These are phyloP conservation scores for Penicillium manginii DNA, from an alignment of 495 filamentous ascomycete genomes.

Conservation along the genomic window DNA sequence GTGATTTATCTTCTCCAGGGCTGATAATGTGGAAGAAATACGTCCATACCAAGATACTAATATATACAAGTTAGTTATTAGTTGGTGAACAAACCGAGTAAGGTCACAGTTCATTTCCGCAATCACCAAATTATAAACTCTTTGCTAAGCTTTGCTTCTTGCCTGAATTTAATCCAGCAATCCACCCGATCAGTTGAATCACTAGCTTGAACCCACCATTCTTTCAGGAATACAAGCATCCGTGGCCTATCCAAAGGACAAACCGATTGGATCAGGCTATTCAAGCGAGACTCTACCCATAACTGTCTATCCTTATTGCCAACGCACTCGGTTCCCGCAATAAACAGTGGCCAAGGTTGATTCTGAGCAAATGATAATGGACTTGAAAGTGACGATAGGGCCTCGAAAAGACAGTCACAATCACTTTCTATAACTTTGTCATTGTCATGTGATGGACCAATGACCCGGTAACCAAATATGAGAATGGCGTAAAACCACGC, in stretches of 20 bases:
- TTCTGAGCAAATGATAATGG: neutral
- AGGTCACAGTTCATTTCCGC: neutral
- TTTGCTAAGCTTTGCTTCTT: neutral
- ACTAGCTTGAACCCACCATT: neutral
- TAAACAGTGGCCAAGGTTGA: neutral
- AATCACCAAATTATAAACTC: neutral
- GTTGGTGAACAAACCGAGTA: neutral
- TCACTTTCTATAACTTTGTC: neutral
- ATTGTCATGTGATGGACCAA: neutral
- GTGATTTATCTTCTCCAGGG: neutral
- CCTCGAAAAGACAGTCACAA: neutral
- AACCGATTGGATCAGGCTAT: neutral
- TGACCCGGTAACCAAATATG: neutral
- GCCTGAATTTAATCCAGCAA: neutral
- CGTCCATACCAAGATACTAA: too few species aligned
- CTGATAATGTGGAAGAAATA: too few species aligned
- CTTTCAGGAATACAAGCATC: neutral
- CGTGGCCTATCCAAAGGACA: neutral
- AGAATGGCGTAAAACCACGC: constrained; percentile 1
- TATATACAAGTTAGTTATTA: too few species aligned
- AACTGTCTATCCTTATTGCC: neutral
- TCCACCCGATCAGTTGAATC: neutral
- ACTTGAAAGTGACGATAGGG: neutral
- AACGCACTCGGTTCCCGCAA: neutral
- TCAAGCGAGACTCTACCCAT: neutral